These are phyloP conservation scores for Sedum album DNA, from an alignment of 164 flowering plant genomes.

Conservation along the genomic window DNA sequence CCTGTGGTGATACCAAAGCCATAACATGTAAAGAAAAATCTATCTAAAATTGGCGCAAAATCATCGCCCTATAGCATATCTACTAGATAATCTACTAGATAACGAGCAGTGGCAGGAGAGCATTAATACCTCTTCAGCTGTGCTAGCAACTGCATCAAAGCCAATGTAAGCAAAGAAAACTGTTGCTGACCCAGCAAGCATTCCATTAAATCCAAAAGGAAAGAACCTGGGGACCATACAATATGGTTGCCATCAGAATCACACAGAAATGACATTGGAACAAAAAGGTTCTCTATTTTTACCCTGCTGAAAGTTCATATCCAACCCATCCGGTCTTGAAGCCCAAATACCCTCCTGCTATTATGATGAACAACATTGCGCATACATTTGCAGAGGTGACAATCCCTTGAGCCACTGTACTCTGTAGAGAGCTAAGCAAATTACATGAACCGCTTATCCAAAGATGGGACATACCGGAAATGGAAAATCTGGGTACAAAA, in stretches of 20 bases:
- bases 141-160: constrained; percentile 94
- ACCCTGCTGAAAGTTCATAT: constrained; percentile 80
- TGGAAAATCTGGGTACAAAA: background rate
- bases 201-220: constrained; percentile 85
- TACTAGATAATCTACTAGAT: background rate
- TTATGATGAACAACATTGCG: constrained; percentile 73
- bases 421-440: constrained; percentile 33
- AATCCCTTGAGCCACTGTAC: constrained; percentile 68
- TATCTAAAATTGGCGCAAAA: background rate
- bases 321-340: constrained; percentile 89
- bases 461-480: background rate
- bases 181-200: constrained; percentile 95
- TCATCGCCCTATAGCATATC: background rate
- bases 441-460: background rate
- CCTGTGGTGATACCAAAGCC: constrained; percentile 37
- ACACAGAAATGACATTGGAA: background rate
- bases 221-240: constrained; percentile 42
- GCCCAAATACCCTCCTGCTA: constrained; percentile 82
- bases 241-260: background rate
- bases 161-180: constrained; percentile 96
- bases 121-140: constrained; percentile 83
- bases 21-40: background rate
- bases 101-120: background rate
- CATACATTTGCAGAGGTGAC: constrained; percentile 73
- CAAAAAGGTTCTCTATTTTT: constrained; percentile 10